These are phyloP conservation scores for barley (Hordeum vulgare) DNA, from an alignment of 176 grass and related monocot genomes.

Conservation along the genomic window MorexV3_pseudomolecules_assembly NC_058521.1:145149324-145149823, in stretches of 20 bases:
- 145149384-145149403: not conserved
- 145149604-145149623: not conserved
- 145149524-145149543: not conserved
- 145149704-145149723: not conserved
- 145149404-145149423: not conserved
- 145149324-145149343: not conserved
- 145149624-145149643: not conserved
- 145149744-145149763: not conserved
- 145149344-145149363: not conserved
- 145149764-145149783: not conserved
- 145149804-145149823: not conserved
- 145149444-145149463: not conserved
- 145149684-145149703: not conserved
- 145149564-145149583: not conserved
- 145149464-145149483: not conserved
- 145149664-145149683: not conserved
- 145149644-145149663: not conserved
- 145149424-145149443: not conserved
- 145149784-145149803: not conserved
- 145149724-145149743: not conserved
- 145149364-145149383: not conserved
- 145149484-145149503: not conserved
- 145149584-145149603: not conserved
- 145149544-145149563: not conserved
- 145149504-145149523: not conserved